Evolutionary conservation across 139 green algal species (phyloP).

Genomic region (Chlorella sp.): DNA sequence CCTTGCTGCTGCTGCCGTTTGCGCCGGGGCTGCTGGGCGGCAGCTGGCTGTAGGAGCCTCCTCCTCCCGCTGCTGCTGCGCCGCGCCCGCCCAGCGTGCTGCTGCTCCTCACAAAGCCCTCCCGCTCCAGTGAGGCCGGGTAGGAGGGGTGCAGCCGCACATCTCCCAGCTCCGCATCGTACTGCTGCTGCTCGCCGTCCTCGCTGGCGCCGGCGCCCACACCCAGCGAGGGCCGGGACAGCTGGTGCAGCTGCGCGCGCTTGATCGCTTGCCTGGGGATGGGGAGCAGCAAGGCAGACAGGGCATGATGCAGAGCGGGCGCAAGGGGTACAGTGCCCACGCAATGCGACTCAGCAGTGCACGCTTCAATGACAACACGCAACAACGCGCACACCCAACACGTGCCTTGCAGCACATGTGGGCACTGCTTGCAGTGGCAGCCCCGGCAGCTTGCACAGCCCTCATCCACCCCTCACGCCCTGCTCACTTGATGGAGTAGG

Average conservation of each 20-base stretch:
- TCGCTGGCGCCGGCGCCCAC: neutral
- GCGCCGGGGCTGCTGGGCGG: too few relatives aligned
- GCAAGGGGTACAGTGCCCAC: neutral
- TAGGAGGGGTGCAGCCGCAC: conserved; percentile 16
- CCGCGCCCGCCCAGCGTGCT: neutral
- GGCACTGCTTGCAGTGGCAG: too few relatives aligned
- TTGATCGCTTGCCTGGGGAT: conserved; percentile 25
- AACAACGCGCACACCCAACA: too few relatives aligned
- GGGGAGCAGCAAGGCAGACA: neutral
- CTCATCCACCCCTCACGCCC: neutral
- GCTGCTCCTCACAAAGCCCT: conserved; percentile 34
- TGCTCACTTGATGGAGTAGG: conserved; percentile 40
- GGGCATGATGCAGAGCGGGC: neutral
- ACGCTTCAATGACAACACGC: too few relatives aligned
- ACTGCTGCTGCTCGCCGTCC: neutral
- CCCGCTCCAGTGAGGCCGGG: conserved; percentile 35
- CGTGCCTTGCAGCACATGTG: neutral
- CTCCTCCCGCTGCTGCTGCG: neutral
- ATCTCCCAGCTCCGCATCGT: neutral
- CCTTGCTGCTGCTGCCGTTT: too few relatives aligned
- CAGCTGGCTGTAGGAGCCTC: neutral
- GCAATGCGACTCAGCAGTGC: neutral
- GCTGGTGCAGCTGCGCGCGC: neutral
- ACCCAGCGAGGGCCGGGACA: neutral
- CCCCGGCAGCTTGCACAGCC: too few relatives aligned